These are phyloP conservation scores for Beauveria rudraprayagi DNA, from an alignment of 2,329 filamentous ascomycete genomes.

Conservation along the genomic window DNA sequence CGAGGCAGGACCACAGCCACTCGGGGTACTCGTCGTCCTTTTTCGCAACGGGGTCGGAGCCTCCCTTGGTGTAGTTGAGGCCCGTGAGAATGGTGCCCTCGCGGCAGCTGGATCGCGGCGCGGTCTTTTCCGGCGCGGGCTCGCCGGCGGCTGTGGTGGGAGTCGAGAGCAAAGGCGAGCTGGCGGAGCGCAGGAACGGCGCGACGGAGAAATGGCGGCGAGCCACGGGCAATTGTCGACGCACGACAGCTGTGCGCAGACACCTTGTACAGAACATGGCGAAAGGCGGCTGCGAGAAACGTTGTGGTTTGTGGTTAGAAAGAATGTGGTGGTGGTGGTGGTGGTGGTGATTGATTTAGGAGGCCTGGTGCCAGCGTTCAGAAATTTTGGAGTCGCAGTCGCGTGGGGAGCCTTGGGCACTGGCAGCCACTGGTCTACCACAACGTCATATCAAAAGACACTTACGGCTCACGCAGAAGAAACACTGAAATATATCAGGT, in stretches of 20 bases:
- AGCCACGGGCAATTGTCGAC: conserved; percentile 22
- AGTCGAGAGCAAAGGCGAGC: conserved; percentile 30
- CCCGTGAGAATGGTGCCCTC: conserved; percentile 65
- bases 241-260: conserved; percentile 34
- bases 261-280: conserved; percentile 39
- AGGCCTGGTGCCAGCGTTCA: not conserved
- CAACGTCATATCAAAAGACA: not conserved
- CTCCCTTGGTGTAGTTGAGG: conserved; percentile 69
- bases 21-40: conserved; percentile 69
- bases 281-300: not conserved
- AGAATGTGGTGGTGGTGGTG: conserved; percentile 19
- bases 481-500: not conserved
- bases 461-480: too few relatives aligned
- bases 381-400: conserved; percentile 21
- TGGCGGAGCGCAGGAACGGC: conserved; percentile 26
- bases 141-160: conserved; percentile 26
- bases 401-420: conserved; percentile 7
- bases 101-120: conserved; percentile 43
- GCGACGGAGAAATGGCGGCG: conserved; percentile 36
- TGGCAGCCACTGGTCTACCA: not conserved
- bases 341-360: not conserved
- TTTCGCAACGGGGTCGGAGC: conserved; percentile 63
- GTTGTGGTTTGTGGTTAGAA: conserved; percentile 15
- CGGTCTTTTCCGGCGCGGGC: conserved; percentile 19
- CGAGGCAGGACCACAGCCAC: conserved; percentile 71